These are phyloP conservation scores for Xerocomus cyaneibrunnescens DNA, from an alignment of 1,284 basidiomycete genomes.

Conservation along the genomic window DNA sequence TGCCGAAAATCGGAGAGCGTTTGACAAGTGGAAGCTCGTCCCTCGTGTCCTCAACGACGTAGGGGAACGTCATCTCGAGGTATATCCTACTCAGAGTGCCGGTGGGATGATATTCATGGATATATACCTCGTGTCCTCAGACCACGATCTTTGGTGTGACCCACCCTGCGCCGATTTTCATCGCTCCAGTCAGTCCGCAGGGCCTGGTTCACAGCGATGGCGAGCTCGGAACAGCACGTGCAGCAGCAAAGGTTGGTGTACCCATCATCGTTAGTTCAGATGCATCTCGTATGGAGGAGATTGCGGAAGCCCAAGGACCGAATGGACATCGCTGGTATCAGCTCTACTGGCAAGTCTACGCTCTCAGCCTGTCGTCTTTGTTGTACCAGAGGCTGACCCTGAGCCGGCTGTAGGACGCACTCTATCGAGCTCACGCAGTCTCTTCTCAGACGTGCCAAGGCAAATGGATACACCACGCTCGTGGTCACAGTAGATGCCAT, in stretches of 20 bases:
- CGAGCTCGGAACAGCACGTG: slow-evolving; percentile 67
- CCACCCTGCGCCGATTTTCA: slow-evolving; percentile 60
- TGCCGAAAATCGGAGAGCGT: slow-evolving; percentile 52
- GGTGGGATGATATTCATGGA: not conserved
- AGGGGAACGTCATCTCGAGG: slow-evolving; percentile 60
- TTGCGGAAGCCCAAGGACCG: slow-evolving; percentile 61
- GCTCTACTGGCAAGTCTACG: slow-evolving; percentile 60
- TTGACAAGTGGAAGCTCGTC: slow-evolving; percentile 62
- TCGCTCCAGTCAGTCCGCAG: slow-evolving; percentile 78
- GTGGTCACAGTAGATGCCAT: slow-evolving; percentile 72
- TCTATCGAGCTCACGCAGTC: slow-evolving; percentile 63
- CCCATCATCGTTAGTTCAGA: slow-evolving; percentile 76
- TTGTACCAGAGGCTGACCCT: not conserved
- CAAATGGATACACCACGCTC: slow-evolving; percentile 62
- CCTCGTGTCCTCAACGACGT: slow-evolving; percentile 79
- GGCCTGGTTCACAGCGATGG: slow-evolving; percentile 65
- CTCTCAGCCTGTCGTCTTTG: not conserved
- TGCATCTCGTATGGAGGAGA: slow-evolving; percentile 68
- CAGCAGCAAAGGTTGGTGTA: slow-evolving; percentile 61
- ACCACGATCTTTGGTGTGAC: slow-evolving; percentile 70
- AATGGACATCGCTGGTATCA: slow-evolving; percentile 73
- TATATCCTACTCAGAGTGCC: slow-evolving; percentile 21
- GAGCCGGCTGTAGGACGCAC: slow-evolving; percentile 46
- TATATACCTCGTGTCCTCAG: no score
- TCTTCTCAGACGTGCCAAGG: slow-evolving; percentile 63